Conservation (phyloP, 2,329 filamentous ascomycete genomes). For the Pleomassaria siparia region DNA sequence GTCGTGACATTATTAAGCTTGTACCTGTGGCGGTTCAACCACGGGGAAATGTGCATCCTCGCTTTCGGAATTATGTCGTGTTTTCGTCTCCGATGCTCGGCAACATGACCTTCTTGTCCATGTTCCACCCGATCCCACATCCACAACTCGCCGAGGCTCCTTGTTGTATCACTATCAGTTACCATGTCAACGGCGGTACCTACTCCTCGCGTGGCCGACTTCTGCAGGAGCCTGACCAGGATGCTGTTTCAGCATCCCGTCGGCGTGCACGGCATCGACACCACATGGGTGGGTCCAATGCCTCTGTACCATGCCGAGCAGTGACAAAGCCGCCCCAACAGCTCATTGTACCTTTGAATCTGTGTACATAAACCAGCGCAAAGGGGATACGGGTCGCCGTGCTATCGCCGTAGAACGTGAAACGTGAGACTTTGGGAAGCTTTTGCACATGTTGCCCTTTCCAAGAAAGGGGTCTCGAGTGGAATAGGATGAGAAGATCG, state of each 20-base stretch:
- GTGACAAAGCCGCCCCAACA: too few relatives aligned
- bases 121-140: too few relatives aligned
- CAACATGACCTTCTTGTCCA: not conserved
- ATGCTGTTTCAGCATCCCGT: not conserved
- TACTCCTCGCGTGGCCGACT: not conserved
- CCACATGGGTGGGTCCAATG: constrained; percentile 2
- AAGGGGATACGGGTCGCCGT: not conserved
- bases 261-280: not conserved
- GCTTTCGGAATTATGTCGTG: too few relatives aligned
- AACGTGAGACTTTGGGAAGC: not conserved
- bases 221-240: not conserved
- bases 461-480: not conserved
- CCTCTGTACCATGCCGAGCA: not conserved
- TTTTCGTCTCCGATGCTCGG: not conserved
- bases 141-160: not conserved
- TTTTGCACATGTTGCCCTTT: not conserved
- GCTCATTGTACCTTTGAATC: too few relatives aligned
- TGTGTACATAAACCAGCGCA: not conserved
- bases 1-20: not conserved
- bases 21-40: not conserved
- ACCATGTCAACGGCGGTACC: not conserved
- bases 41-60: not conserved
- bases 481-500: not conserved
- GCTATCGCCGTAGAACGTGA: too few relatives aligned
- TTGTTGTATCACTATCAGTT: not conserved